Evolutionary conservation across 2,329 filamentous ascomycete genomes (phyloP).

Genomic region (Teratosphaeria nubilosa): DNA sequence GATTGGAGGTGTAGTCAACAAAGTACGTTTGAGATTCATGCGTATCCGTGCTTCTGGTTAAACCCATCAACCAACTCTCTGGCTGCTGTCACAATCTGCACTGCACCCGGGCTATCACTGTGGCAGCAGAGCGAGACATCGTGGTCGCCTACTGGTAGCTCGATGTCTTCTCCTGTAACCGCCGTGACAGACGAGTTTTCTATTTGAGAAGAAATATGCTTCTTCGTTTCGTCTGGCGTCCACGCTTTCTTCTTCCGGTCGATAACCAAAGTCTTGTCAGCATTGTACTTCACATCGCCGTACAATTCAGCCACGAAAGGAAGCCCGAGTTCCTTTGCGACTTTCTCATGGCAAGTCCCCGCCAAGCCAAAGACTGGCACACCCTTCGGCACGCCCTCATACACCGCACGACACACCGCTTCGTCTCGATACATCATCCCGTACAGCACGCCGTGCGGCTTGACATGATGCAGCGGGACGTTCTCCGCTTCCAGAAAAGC

Average conservation of each 20-base stretch:
- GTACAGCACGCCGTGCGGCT: constrained; percentile 50
- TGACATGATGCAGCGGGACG: constrained; percentile 50
- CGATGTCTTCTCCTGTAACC: constrained; percentile 32
- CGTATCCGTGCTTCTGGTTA: constrained; percentile 22
- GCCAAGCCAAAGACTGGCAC: constrained; percentile 45
- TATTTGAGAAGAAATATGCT: constrained; percentile 32
- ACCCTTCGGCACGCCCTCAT: constrained; percentile 39
- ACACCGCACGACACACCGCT: constrained; percentile 43
- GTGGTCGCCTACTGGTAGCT: constrained; percentile 33
- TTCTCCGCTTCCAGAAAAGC: constrained; percentile 49
- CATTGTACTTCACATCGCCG: constrained; percentile 45
- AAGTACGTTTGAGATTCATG: background rate
- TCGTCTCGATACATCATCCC: constrained; percentile 44
- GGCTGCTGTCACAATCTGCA: constrained; percentile 35
- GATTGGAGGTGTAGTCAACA: background rate
- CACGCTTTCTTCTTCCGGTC: constrained; percentile 49
- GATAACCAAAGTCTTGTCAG: constrained; percentile 42
- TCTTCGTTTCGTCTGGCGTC: constrained; percentile 32
- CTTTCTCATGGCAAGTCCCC: constrained; percentile 45
- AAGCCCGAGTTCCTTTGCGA: constrained; percentile 43
- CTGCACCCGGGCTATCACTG: constrained; percentile 34
- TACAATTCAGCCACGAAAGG: constrained; percentile 44
- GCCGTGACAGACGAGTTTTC: constrained; percentile 31
- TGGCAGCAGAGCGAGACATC: constrained; percentile 36
- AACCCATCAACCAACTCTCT: constrained; percentile 34